Percentiles rank a stretch among this genome's conserved stretches.
Evolutionary conservation across 2,329 filamentous ascomycete genomes (phyloP).

Genomic region (Claviceps africana): DNA sequence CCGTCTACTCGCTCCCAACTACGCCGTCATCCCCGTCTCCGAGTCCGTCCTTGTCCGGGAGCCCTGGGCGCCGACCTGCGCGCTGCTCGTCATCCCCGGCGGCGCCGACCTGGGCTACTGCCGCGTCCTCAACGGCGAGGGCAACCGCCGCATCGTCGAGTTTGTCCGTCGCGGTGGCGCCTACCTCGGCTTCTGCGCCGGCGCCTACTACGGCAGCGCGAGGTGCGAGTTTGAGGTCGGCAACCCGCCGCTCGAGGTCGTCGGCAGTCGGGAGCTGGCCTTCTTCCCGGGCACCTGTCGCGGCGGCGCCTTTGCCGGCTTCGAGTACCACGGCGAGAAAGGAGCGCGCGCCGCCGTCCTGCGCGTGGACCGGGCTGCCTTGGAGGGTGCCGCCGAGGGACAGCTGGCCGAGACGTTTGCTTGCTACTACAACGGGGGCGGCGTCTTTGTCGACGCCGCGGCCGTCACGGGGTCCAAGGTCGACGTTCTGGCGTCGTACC

Average conservation of each 20-base stretch:
- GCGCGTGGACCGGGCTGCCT: constrained; percentile 44
- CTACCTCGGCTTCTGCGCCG: constrained; percentile 87
- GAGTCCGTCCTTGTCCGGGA: constrained; percentile 73
- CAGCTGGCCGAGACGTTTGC: constrained; percentile 48
- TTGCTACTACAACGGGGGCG: constrained; percentile 89
- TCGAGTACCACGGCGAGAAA: constrained; percentile 76
- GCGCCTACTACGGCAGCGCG: constrained; percentile 75
- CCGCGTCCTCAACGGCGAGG: constrained; percentile 70
- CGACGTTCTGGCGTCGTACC: constrained; percentile 71
- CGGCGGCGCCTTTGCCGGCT: constrained; percentile 77
- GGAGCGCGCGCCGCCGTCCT: constrained; percentile 64
- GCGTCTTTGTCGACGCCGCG: constrained; percentile 73
- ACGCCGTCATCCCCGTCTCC: constrained; percentile 78
- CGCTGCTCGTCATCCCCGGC: constrained; percentile 80
- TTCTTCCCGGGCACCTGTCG: constrained; percentile 83
- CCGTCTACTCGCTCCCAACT: constrained; percentile 73
- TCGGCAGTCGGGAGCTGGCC: constrained; percentile 68
- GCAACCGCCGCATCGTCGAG: constrained; percentile 70
- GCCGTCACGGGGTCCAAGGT: constrained; percentile 49
- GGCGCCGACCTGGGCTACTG: constrained; percentile 92
- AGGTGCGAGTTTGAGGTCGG: constrained; percentile 88
- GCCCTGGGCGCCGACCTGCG: constrained; percentile 78
- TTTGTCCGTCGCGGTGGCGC: constrained; percentile 75
- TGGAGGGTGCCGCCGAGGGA: constrained; percentile 38
- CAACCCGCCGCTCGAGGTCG: constrained; percentile 61